Evolutionary conservation across 805 yeast species (phyloP), one percentile per base, ranked within the genome.

Genomic region (Helenozyma baotianmanensis): DNA sequence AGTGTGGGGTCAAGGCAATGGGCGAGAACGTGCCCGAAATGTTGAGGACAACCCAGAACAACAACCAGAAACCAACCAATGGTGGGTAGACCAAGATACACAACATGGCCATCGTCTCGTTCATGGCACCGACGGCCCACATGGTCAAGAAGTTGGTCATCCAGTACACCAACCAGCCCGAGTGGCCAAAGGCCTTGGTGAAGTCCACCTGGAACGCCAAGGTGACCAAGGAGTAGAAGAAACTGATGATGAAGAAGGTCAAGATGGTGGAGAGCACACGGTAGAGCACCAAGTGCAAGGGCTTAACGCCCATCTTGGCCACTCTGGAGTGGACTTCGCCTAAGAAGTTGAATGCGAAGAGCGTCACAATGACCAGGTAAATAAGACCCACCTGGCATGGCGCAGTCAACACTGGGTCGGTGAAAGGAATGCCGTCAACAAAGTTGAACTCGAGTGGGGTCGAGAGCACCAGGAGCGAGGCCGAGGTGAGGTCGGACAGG

Each of bases 121-220:
- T 81, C 19, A 81, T 78, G 27, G 82, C 75, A 38, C 94, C 94
- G 22, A 82, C 81, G 1, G 89, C 85, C 41, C 77, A 60, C 85
- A 84, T 78, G 6, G 85, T 72, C 30, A 84, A 45, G 53, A 63
- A 84, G 6, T 78, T 68, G 21, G 77, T 45, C 74, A 80, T 70
- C 94, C 94, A 85, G 41, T 72, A 74, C 1, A 83, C 78, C 24
- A 84, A 69, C 55, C 83, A 83, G 0, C 94, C 94, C 7, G 78
- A 74, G 19, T 57, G 64, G 2, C 86, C 88, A 60, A 76, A 82
- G 0, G 84, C 59, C 2, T 33, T 48, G 10, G 74, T 68, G 51
- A 80, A 72, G 45, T 76, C 72, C 19, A 81, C 68, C 48, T 81
- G 86, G 64, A 77, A 79, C 1, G 84, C 85, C 12, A 81, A 72